phyloP scores from a whole-genome alignment of 306 rosid genomes.

The Albizia julibrissin region DNA sequence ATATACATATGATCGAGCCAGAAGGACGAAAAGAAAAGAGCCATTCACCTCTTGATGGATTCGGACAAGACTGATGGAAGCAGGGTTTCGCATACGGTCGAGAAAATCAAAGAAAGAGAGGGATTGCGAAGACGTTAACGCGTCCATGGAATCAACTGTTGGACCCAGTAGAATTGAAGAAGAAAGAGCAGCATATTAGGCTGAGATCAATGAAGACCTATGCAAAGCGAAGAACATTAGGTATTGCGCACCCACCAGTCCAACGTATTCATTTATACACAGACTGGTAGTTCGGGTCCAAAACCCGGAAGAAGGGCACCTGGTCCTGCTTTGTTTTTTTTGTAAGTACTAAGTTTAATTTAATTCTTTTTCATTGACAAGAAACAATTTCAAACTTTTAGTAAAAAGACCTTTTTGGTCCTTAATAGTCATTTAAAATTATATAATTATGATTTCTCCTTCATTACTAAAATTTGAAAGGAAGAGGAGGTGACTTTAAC shows the following conservation, averaged over 20 bases:
- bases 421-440: too few species aligned
- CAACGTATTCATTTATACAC: neutral
- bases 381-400: too few species aligned
- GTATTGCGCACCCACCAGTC: conserved; percentile 14
- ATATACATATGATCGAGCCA: neutral
- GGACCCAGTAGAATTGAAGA: conserved; percentile 1
- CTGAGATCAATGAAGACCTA: neutral
- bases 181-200: conserved; percentile 6
- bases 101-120: conserved; percentile 65
- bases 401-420: too few species aligned
- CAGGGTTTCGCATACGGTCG: conserved; percentile 79
- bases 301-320: too few species aligned
- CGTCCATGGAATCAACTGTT: conserved; percentile 39
- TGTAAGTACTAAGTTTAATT: too few species aligned
- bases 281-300: too few species aligned
- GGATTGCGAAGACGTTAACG: conserved; percentile 36
- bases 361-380: too few species aligned
- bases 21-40: neutral
- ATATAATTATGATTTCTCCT: too few species aligned
- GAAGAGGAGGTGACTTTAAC: too few species aligned
- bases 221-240: conserved; percentile 21
- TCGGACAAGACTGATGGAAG: conserved; percentile 72
- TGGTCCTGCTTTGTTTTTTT: too few species aligned
- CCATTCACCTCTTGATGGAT: conserved; percentile 61
- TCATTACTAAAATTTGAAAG: too few species aligned